Conservation (phyloP, 257 asterid genomes). For the Nicotiana benthamiana region DNA sequence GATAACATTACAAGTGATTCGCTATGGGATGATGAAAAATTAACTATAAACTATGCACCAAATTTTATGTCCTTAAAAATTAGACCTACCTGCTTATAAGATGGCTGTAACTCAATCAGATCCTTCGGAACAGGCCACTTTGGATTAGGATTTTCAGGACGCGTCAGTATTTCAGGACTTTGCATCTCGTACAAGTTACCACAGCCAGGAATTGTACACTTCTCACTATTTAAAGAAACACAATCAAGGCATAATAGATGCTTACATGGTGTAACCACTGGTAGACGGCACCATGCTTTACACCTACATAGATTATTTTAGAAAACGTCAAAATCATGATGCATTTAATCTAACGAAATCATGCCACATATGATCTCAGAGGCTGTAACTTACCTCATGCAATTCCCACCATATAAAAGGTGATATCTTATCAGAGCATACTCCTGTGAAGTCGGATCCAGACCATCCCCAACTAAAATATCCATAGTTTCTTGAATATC, state of each 20-base stretch:
- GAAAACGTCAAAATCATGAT: constrained; percentile 5
- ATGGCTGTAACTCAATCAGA: constrained; percentile 97
- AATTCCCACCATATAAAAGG: constrained; percentile 62
- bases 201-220: constrained; percentile 77
- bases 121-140: constrained; percentile 99
- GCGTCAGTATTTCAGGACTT: constrained; percentile 79
- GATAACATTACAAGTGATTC: not conserved
- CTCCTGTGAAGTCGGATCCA: constrained; percentile 65
- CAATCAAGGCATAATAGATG: constrained; percentile 90
- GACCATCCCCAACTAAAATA: constrained; percentile 51
- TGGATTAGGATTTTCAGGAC: constrained; percentile 97
- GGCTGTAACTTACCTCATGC: constrained; percentile 59
- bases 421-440: constrained; percentile 47
- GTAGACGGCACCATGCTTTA: constrained; percentile 91
- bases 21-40: not conserved
- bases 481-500: constrained; percentile 99
- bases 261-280: constrained; percentile 87
- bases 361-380: constrained; percentile 12
- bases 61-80: not conserved
- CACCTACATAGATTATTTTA: constrained; percentile 43
- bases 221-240: constrained; percentile 83
- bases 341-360: constrained; percentile 12
- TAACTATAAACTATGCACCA: constrained; percentile 4
- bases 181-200: constrained; percentile 83
- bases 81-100: constrained; percentile 72